Evolutionary conservation across 148 eudicot genomes (phyloP), one percentile per base, ranked within the genome.

Genomic region (Drosera capensis): DNA sequence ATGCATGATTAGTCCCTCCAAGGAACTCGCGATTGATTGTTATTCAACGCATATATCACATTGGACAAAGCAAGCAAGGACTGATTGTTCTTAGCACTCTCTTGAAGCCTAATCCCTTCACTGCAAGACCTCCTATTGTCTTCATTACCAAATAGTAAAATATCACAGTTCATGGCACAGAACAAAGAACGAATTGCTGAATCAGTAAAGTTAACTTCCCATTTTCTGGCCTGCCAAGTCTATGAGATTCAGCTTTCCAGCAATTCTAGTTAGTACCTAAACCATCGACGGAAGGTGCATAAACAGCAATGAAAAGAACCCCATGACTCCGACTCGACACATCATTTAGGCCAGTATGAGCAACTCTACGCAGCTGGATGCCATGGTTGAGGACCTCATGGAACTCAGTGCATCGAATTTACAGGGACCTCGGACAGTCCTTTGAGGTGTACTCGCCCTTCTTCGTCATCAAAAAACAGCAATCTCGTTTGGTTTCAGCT

Each of bases 281-380:
- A 38, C 52, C 63, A 63, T 75, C 55, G 41, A 34, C 51, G 28
- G 60, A 49, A 59, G 71, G 78, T 44, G 67, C 47, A 13, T 72
- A 68, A 45, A 84, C 72, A 18, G 67, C 31, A 52, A 90, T 51
- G 15, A 71, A 67, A 28, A 90, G 82, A 44, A 78, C 93, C 2
- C 68, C 95, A 56, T 84, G 97, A 70, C 97, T 90, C 42, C 97
- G 66, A 57, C 97, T 90, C 8, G 97, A 90, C 36, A 74, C 88
- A 62, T 84, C 95, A 56, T 90, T 84, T 8, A 90, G 74, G 52
- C 72, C 68, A 18, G 95, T 90, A 43, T 69, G 78, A 21, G 93
- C 95, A 35, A 80, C 88, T 66, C 80, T 90, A 38, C 95, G 78
- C 62, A 82, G 84, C 55, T 67, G 78, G 24, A 75, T 46, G 37